Evolutionary conservation across 2,329 filamentous ascomycete genomes (phyloP), one percentile per base, ranked within the genome.

Genomic region (Fusarium palustre): DNA sequence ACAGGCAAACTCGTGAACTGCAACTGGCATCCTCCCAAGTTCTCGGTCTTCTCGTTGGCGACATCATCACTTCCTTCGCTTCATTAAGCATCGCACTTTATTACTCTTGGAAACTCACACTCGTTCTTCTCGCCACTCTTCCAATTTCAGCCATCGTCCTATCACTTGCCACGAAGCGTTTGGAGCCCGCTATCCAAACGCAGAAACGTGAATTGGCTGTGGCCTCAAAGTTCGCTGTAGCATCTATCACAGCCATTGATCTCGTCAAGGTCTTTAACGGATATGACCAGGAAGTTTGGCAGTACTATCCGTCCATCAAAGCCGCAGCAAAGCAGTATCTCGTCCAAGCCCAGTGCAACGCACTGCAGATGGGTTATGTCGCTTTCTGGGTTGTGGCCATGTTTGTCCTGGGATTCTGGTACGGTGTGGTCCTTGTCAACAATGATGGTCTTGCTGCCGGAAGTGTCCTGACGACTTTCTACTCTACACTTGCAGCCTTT

Each of bases 331-430:
- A 77, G 2, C 85, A 87, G 54, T 97, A 93, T 70, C 80, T 89
- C 13, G 81, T 86, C 18, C 92, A 95, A 75, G 91, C 91, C 1
- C 84, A 87, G 46, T 85, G 88, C 18, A 92, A 89, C 69, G 89
- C 92, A 1, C 76, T 89, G 5, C 94, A 97, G 74, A 89, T 92
- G 74, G 90, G 90, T 0, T 87, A 91, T 48, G 85, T 92, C 53
- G 90, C 91, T 47, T 87, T 97, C 70, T 89, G 94, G 81, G 89
- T 91, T 31, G 86, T 93, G 5, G 85, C 84, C 3, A 89, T 97
- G 76, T 97, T 98, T 70, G 90, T 97, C 0, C 87, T 94, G 59
- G 94, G 94, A 0, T 97, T 98, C 75, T 97, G 92, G 88, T 97
- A 94, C 72, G 94, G 94, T 0, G 87, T 91, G 30, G 82, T 87